Percentiles rank a stretch among this genome's conserved stretches.
Conservation (phyloP, 2,329 filamentous ascomycete species). For the Fusarium scirpi region DNA sequence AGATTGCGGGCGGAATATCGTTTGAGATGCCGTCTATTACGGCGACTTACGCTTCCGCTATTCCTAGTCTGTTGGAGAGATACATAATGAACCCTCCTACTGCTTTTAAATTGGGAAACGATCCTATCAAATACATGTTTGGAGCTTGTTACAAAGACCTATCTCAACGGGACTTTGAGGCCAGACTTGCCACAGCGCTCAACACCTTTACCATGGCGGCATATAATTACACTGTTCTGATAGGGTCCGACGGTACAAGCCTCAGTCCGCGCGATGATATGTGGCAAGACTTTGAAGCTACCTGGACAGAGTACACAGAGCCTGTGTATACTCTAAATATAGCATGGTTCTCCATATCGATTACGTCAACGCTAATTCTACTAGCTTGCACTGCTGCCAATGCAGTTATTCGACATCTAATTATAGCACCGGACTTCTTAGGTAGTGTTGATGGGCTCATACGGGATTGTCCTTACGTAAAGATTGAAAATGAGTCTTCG, state of each 20-base stretch:
- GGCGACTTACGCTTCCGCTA: not conserved
- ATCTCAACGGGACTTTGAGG: not conserved
- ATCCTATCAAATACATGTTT: too few species aligned
- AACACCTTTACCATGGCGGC: constrained; percentile 5
- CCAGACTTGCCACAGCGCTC: not conserved
- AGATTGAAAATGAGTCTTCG: not conserved
- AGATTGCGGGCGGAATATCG: too few species aligned
- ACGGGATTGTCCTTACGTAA: not conserved
- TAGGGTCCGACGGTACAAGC: not conserved
- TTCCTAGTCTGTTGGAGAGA: not conserved
- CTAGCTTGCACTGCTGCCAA: not conserved
- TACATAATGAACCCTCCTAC: not conserved
- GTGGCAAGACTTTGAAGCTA: not conserved
- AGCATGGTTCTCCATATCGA: not conserved
- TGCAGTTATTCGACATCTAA: not conserved
- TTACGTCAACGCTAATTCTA: not conserved
- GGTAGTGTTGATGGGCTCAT: not conserved
- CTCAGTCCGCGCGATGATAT: not conserved
- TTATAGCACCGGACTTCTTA: not conserved
- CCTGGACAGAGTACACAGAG: not conserved
- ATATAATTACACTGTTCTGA: not conserved
- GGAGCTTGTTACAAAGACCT: not conserved
- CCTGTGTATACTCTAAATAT: not conserved
- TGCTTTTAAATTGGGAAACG: too few species aligned
- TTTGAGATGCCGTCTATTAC: not conserved